Evolutionary conservation across 257 asterid genomes (phyloP).

Genomic region (Pogostemon cablin): DNA sequence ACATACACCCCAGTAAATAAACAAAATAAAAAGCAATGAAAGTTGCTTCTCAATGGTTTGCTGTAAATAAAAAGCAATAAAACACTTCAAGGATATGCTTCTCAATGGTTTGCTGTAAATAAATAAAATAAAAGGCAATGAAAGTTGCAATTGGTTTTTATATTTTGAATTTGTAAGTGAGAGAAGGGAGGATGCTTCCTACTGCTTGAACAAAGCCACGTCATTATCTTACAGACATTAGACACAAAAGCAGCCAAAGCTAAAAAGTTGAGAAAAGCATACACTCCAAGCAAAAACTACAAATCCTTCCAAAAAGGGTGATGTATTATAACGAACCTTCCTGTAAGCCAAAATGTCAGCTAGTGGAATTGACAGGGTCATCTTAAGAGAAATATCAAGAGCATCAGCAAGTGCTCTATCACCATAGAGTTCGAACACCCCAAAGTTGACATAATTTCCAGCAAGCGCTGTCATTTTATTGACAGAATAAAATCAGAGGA

Average conservation of each 20-base stretch:
- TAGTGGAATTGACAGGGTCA: conserved; percentile 84
- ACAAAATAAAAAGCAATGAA: not conserved
- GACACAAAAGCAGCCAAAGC: conserved; percentile 21
- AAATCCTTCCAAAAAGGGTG: conserved; percentile 19
- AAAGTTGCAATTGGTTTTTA: not conserved
- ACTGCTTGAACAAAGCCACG: conserved; percentile 21
- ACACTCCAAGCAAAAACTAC: conserved; percentile 5
- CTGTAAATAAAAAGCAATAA: not conserved
- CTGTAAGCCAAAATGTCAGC: conserved; percentile 91
- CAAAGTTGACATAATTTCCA: conserved; percentile 97
- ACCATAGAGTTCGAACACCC: conserved; percentile 96
- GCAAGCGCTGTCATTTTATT: conserved; percentile 66
- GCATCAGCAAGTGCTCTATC: conserved; percentile 99
- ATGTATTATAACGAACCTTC: conserved; percentile 60
- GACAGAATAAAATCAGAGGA: conserved; percentile 31
- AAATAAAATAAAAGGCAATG: not conserved
- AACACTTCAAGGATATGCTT: not conserved
- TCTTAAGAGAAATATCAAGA: conserved; percentile 82
- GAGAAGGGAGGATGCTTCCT: conserved; percentile 11
- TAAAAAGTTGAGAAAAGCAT: not conserved
- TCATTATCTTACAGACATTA: conserved; percentile 4
- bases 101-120: not conserved
- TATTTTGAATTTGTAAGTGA: conserved; percentile 1
- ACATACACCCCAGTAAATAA: not conserved
- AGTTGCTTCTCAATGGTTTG: not conserved